Conservation (phyloP, 306 rosid species). For the Castanopsis chinensis region DNA sequence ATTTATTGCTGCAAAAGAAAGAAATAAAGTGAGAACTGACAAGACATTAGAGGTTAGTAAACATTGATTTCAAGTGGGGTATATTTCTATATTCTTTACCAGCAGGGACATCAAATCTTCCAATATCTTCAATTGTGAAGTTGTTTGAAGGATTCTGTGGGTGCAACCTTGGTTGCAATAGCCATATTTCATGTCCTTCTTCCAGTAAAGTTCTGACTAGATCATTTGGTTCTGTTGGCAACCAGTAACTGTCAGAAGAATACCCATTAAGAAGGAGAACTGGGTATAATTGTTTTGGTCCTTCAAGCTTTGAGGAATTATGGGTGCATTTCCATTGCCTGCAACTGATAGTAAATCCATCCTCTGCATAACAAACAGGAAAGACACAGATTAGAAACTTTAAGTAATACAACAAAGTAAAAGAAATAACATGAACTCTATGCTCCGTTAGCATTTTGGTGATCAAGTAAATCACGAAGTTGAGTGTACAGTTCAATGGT, state of each 20-base stretch:
- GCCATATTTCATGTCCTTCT: slow-evolving; percentile 37
- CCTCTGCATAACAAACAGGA: slow-evolving; percentile 25
- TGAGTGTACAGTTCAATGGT: neutral
- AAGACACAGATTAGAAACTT: neutral
- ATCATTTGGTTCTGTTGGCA: slow-evolving; percentile 33
- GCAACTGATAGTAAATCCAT: slow-evolving; percentile 28
- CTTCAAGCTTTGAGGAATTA: slow-evolving; percentile 2
- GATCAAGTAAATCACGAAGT: neutral
- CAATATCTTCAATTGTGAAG: slow-evolving; percentile 35
- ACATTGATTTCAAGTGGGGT: neutral
- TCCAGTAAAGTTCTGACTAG: slow-evolving; percentile 28
- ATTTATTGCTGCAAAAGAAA: slow-evolving; percentile 24
- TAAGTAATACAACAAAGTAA: neutral
- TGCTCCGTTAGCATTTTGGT: neutral
- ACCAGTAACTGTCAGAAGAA: slow-evolving; percentile 29
- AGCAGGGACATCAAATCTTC: slow-evolving; percentile 40
- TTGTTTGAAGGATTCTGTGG: slow-evolving; percentile 26
- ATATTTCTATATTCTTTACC: slow-evolving; percentile 14
- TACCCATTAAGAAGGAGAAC: slow-evolving; percentile 39
- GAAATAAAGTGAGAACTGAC: neutral
- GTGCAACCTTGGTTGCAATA: slow-evolving; percentile 32
- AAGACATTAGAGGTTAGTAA: neutral
- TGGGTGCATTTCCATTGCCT: slow-evolving; percentile 21
- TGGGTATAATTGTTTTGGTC: slow-evolving; percentile 17
- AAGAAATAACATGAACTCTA: neutral